Conservation (phyloP, 768 basidiomycete genomes). For the Cubamyces sp. region DNA sequence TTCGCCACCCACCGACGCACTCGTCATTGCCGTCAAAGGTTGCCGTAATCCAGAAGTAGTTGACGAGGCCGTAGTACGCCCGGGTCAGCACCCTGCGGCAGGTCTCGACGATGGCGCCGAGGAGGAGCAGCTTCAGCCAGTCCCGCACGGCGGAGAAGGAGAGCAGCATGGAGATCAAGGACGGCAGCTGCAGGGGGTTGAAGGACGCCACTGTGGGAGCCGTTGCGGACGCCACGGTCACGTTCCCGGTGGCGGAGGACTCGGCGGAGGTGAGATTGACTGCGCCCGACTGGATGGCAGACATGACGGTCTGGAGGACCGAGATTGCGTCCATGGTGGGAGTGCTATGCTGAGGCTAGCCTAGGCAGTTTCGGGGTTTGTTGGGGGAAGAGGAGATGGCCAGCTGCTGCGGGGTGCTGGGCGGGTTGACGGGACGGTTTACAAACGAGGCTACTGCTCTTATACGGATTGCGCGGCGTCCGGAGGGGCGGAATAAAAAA, state of each 20-base stretch:
- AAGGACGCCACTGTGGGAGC: slow-evolving; percentile 1
- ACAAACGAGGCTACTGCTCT: not conserved
- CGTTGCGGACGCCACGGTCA: not conserved
- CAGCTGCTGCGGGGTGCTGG: not conserved
- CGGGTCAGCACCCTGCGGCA: slow-evolving; percentile 51
- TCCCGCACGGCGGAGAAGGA: slow-evolving; percentile 64
- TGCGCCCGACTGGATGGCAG: slow-evolving; percentile 20
- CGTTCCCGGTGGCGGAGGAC: not conserved
- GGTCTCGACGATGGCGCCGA: slow-evolving; percentile 66
- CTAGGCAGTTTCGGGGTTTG: not conserved
- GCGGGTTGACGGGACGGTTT: not conserved
- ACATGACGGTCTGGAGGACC: slow-evolving; percentile 22
- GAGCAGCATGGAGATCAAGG: slow-evolving; percentile 47
- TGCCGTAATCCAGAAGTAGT: slow-evolving; percentile 66
- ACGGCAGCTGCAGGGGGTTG: slow-evolving; percentile 11
- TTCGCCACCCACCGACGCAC: slow-evolving; percentile 51
- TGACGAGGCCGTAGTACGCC: slow-evolving; percentile 48
- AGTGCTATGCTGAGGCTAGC: not conserved
- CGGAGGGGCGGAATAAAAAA: not conserved
- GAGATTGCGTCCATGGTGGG: slow-evolving; percentile 14
- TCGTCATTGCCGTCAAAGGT: slow-evolving; percentile 61
- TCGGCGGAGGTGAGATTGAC: slow-evolving; percentile 8
- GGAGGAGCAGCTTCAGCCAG: slow-evolving; percentile 64
- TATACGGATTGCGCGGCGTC: not conserved
- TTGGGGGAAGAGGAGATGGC: not conserved